Evolutionary conservation across 805 yeast genomes (phyloP).

Genomic region (Kazachstania martiniae): DNA sequence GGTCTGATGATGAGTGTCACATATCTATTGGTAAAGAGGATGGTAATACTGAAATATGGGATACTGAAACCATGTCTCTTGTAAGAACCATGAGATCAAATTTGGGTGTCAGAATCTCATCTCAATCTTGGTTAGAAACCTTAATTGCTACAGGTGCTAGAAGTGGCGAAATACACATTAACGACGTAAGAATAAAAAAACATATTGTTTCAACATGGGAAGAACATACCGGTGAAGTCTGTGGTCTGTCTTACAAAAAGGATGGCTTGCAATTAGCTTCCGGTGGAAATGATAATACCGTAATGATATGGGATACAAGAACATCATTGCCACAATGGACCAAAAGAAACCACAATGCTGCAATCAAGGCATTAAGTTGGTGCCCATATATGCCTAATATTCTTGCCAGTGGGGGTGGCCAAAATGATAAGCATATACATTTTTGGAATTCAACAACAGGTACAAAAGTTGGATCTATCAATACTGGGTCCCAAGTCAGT

Average conservation of each 20-base stretch:
- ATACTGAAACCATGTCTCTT: slow-evolving; percentile 63
- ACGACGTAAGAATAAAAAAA: slow-evolving; percentile 77
- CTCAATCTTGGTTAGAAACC: slow-evolving; percentile 79
- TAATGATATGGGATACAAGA: slow-evolving; percentile 87
- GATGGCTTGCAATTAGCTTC: slow-evolving; percentile 83
- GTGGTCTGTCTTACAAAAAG: slow-evolving; percentile 77
- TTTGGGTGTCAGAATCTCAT: slow-evolving; percentile 65
- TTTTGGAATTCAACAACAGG: slow-evolving; percentile 96
- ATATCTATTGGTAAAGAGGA: slow-evolving; percentile 74
- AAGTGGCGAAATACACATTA: slow-evolving; percentile 72
- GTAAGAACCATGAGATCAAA: slow-evolving; percentile 66
- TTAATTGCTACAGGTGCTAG: slow-evolving; percentile 79
- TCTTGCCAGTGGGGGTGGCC: slow-evolving; percentile 96
- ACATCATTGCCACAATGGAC: slow-evolving; percentile 56
- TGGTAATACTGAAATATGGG: slow-evolving; percentile 90
- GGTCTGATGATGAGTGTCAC: slow-evolving; percentile 89
- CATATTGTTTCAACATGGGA: slow-evolving; percentile 55
- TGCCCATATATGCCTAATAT: slow-evolving; percentile 76
- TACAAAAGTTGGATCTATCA: slow-evolving; percentile 71
- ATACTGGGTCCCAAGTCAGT: slow-evolving; percentile 91
- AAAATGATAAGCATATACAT: slow-evolving; percentile 77
- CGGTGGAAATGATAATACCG: slow-evolving; percentile 92
- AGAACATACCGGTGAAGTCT: slow-evolving; percentile 78
- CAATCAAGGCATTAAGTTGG: slow-evolving; percentile 93
- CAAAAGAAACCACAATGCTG: slow-evolving; percentile 79